Conservation (phyloP, 805 yeast species). For the Torulaspora maleeae region DNA sequence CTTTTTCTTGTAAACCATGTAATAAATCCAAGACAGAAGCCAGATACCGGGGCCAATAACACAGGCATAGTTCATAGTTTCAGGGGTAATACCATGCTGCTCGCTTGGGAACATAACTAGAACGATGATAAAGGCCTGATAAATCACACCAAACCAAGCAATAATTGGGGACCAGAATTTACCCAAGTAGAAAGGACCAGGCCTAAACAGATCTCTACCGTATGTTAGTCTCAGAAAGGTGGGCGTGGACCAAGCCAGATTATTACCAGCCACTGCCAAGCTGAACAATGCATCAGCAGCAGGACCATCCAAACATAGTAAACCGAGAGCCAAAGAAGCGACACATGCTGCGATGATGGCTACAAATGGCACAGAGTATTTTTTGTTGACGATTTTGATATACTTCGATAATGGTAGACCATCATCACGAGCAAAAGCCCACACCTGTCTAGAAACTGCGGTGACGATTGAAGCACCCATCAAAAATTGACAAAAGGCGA, state of each 20-base stretch:
- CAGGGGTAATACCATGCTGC: constrained; percentile 31
- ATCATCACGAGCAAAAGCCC: constrained; percentile 75
- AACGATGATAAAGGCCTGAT: constrained; percentile 50
- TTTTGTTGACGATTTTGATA: constrained; percentile 54
- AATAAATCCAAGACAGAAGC: constrained; percentile 51
- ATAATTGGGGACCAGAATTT: constrained; percentile 39
- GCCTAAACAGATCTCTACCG: constrained; percentile 48
- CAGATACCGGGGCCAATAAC: constrained; percentile 61
- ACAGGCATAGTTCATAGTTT: constrained; percentile 66
- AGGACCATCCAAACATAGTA: constrained; percentile 39
- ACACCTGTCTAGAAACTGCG: constrained; percentile 65
- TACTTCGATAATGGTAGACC: constrained; percentile 59
- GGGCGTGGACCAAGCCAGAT: constrained; percentile 42
- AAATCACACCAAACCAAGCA: constrained; percentile 45
- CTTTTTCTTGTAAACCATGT: constrained; percentile 47
- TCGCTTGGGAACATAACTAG: constrained; percentile 59
- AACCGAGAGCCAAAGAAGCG: constrained; percentile 38
- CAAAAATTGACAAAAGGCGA: constrained; percentile 56
- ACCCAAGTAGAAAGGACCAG: constrained; percentile 68
- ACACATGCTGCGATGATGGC: constrained; percentile 48
- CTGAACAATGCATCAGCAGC: constrained; percentile 46
- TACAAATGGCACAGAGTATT: constrained; percentile 56
- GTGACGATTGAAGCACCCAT: constrained; percentile 62
- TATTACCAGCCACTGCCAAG: constrained; percentile 41
- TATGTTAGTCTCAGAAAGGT: constrained; percentile 39